Evolutionary conservation across 768 basidiomycete species (phyloP).

Genomic region (Exsudoporus frostii): DNA sequence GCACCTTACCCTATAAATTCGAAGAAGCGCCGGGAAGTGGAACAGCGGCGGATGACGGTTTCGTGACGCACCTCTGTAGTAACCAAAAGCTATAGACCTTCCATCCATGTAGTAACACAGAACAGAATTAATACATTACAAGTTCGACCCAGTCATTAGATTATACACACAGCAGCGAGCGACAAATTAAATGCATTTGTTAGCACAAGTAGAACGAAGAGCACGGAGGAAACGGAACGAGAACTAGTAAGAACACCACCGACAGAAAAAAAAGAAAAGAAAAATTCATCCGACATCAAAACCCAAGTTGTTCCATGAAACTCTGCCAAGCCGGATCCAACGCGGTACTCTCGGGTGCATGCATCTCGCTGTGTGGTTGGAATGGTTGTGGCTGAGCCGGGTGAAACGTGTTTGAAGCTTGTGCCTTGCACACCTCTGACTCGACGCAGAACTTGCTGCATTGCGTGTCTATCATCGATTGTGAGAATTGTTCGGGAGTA

Average conservation of each 20-base stretch:
- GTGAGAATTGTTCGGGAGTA: constrained; percentile 24
- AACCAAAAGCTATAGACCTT: too few relatives aligned
- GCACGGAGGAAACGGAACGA: neutral
- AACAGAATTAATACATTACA: neutral
- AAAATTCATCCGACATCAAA: constrained; percentile 23
- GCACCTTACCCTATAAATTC: too few relatives aligned
- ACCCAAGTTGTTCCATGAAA: constrained; percentile 67
- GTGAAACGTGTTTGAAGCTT: constrained; percentile 15
- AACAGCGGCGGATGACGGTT: too few relatives aligned
- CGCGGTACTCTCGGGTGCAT: constrained; percentile 28
- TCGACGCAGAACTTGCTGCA: constrained; percentile 18
- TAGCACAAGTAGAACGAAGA: neutral
- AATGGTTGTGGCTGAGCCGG: constrained; percentile 15
- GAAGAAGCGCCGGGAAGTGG: too few relatives aligned
- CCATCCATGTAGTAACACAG: too few relatives aligned
- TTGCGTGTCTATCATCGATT: constrained; percentile 33
- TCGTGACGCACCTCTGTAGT: too few relatives aligned
- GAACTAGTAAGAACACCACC: neutral
- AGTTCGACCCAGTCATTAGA: too few relatives aligned
- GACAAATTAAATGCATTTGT: neutral
- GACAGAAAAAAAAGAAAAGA: too few relatives aligned
- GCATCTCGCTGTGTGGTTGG: constrained; percentile 1
- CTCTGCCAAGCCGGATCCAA: constrained; percentile 65
- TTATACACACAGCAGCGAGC: neutral
- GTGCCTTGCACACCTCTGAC: constrained; percentile 11